Percentiles rank a stretch among this genome's conserved stretches.
Evolutionary conservation across 2,329 filamentous ascomycete genomes (phyloP).

Genomic region (Huntiella abstrusa): DNA sequence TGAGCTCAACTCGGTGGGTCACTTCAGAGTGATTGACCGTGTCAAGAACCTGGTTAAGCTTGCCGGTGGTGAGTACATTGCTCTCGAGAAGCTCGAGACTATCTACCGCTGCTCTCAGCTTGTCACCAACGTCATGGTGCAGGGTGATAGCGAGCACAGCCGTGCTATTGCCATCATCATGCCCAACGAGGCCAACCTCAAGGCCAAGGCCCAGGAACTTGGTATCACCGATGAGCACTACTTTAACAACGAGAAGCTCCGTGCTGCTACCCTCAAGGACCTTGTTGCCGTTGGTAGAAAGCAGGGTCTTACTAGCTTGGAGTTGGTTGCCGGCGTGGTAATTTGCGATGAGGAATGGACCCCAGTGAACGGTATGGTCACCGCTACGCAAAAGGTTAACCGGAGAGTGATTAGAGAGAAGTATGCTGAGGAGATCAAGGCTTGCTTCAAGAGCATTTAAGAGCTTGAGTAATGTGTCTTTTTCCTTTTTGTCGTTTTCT

Average conservation of each 20-base stretch:
- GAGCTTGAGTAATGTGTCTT: neutral
- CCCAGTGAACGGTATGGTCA: conserved; percentile 47
- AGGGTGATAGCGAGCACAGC: conserved; percentile 54
- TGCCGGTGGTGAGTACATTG: conserved; percentile 87
- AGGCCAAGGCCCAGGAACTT: conserved; percentile 37
- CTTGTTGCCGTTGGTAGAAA: conserved; percentile 45
- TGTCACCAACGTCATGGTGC: conserved; percentile 73
- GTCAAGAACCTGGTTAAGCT: conserved; percentile 99
- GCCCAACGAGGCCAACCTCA: conserved; percentile 44
- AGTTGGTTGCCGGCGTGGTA: conserved; percentile 59
- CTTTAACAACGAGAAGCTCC: conserved; percentile 47
- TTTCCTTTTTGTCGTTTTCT: neutral
- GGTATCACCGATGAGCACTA: conserved; percentile 51
- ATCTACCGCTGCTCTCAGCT: conserved; percentile 66
- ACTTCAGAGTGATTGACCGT: conserved; percentile 76
- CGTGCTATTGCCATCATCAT: conserved; percentile 70
- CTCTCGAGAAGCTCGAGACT: conserved; percentile 85
- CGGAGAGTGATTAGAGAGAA: conserved; percentile 30
- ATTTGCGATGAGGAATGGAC: conserved; percentile 78
- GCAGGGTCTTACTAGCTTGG: conserved; percentile 49
- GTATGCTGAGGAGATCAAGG: conserved; percentile 33
- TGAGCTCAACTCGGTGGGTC: conserved; percentile 63
- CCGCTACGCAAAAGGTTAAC: conserved; percentile 44
- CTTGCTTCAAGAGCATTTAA: conserved; percentile 18
- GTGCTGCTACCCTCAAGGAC: conserved; percentile 43